phyloP scores from a whole-genome alignment of 768 basidiomycete genomes.

The Leccinum arenicola region DNA sequence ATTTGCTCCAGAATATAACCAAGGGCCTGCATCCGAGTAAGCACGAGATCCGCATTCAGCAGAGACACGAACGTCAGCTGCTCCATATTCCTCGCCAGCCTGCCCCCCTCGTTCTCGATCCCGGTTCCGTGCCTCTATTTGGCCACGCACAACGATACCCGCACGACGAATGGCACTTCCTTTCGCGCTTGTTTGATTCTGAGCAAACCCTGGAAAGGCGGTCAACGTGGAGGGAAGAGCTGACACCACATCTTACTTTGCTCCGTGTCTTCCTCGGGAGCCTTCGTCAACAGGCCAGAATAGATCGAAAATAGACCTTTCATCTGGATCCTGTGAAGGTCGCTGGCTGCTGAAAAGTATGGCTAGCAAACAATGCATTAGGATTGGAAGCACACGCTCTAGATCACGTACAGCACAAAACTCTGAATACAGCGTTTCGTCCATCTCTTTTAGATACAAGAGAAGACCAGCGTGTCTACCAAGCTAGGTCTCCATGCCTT shows the following conservation, averaged over 20 bases:
- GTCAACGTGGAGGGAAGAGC: neutral
- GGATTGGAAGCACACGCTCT: neutral
- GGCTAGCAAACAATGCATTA: slow-evolving; percentile 47
- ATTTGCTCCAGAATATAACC: slow-evolving; percentile 73
- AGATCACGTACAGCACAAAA: slow-evolving; percentile 75
- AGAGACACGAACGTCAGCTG: slow-evolving; percentile 60
- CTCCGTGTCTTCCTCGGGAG: slow-evolving; percentile 69
- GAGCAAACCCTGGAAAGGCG: slow-evolving; percentile 41
- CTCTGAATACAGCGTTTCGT: slow-evolving; percentile 81
- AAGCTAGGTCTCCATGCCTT: slow-evolving; percentile 75
- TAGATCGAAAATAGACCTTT: slow-evolving; percentile 65
- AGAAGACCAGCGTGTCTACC: slow-evolving; percentile 87
- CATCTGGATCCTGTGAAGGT: slow-evolving; percentile 68
- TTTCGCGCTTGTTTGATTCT: slow-evolving; percentile 33
- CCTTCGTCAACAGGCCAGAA: slow-evolving; percentile 48
- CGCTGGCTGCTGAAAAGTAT: slow-evolving; percentile 52
- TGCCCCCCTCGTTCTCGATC: slow-evolving; percentile 39
- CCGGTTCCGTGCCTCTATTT: slow-evolving; percentile 50
- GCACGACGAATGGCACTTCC: slow-evolving; percentile 73
- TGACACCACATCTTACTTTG: slow-evolving; percentile 46
- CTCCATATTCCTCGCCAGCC: slow-evolving; percentile 58
- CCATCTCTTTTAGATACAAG: slow-evolving; percentile 95
- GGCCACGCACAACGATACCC: slow-evolving; percentile 77
- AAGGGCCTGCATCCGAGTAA: slow-evolving; percentile 55
- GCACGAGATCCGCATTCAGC: neutral